A percentile compares a stretch with the other conserved stretches of the same genome.
phyloP scores from a whole-genome alignment of 169 alveolate genomes.

The Eimeria necatrix region DNA sequence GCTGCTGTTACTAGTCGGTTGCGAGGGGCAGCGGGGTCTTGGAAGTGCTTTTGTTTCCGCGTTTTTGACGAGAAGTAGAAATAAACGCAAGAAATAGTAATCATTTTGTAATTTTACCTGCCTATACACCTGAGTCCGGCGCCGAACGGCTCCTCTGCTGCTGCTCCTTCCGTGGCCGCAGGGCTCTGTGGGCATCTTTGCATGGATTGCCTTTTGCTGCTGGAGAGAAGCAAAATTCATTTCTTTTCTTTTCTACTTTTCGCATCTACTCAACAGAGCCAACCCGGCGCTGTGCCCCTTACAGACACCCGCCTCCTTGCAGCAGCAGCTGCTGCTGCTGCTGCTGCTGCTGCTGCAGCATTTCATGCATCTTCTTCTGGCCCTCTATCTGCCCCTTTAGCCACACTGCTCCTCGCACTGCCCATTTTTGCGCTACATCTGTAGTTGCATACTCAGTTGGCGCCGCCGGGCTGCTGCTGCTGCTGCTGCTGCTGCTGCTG shows the following conservation, averaged over 20 bases:
- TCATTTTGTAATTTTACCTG: not conserved
- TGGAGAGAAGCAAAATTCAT: not conserved
- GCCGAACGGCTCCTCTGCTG: not conserved
- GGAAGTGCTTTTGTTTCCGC: not conserved
- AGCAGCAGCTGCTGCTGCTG: conserved; percentile 56
- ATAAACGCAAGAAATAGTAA: not conserved
- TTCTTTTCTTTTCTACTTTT: not conserved
- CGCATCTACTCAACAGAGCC: not conserved
- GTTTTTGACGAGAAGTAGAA: conserved; percentile 16
- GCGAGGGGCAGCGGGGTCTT: conserved; percentile 48
- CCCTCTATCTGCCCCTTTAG: not conserved
- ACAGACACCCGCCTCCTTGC: conserved; percentile 27
- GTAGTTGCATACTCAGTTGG: too few species aligned
- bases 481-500: conserved; percentile 34
- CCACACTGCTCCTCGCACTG: too few species aligned
- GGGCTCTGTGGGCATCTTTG: conserved; percentile 8
- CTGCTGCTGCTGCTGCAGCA: conserved; percentile 47
- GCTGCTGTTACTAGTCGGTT: conserved; percentile 41
- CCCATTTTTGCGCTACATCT: too few species aligned
- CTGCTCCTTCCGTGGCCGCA: conserved; percentile 34
- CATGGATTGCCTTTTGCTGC: conserved; percentile 34
- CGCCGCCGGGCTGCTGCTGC: not conserved
- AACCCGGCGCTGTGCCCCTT: conserved; percentile 44
- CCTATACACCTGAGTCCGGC: not conserved
- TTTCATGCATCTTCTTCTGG: not conserved